These are phyloP conservation scores for Chlamydomonas incerta DNA, from an alignment of 139 green algal genomes.

Conservation along the genomic window DNA sequence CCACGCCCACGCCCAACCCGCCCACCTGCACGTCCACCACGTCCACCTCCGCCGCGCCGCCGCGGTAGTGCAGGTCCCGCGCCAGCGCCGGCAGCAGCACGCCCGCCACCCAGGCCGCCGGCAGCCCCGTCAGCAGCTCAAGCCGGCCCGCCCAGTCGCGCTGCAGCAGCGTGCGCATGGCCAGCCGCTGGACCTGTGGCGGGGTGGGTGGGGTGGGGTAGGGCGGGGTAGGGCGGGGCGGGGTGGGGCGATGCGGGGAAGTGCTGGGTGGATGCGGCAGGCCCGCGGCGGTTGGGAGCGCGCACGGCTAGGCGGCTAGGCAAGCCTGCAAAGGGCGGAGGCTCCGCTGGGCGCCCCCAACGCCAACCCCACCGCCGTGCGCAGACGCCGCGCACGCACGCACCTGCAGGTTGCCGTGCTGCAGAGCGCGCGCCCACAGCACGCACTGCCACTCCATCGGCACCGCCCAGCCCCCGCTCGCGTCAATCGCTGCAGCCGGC, in stretches of 20 bases:
- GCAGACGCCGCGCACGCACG: too few relatives aligned
- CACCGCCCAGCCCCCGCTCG: background rate
- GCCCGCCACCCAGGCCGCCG: conserved; percentile 32
- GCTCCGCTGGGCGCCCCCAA: too few relatives aligned
- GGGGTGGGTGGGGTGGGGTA: background rate
- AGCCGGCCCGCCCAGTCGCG: conserved; percentile 42
- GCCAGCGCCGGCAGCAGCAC: conserved; percentile 52
- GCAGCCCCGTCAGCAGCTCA: conserved; percentile 17
- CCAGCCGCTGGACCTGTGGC: conserved; percentile 51
- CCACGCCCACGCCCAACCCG: background rate
- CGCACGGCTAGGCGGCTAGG: too few relatives aligned
- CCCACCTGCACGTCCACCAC: conserved; percentile 39
- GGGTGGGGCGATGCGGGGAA: background rate
- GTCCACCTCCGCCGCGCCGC: conserved; percentile 9
- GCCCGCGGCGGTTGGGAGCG: too few relatives aligned
- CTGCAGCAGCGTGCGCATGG: conserved; percentile 55
- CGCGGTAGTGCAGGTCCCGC: conserved; percentile 48
- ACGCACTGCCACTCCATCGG: conserved; percentile 49
- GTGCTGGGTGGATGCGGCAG: too few relatives aligned
- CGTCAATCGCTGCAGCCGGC: background rate
- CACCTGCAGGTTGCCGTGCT: conserved; percentile 60
- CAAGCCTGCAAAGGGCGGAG: too few relatives aligned
- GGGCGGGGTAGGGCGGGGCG: background rate
- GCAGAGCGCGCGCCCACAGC: conserved; percentile 57
- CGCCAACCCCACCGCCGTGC: too few relatives aligned